Base-by-base conservation (phyloP, 1,284 basidiomycete species). In the Paramarasmius palmivorus region DNA sequence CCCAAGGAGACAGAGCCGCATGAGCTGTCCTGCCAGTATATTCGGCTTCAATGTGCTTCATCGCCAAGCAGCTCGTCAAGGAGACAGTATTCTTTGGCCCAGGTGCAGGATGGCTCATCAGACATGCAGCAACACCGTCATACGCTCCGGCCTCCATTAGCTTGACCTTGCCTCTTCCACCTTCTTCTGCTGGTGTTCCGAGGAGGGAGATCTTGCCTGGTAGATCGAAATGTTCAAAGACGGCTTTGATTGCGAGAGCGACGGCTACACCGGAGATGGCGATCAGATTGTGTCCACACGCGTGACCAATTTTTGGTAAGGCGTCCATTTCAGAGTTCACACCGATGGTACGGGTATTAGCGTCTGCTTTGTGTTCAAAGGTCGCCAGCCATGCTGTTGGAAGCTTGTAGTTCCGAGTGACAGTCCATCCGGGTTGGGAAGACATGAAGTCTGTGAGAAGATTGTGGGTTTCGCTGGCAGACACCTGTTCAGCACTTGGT, bases 121-220 rank as follows among this genome's bases (percentile, higher is more conserved):
- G 66, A 62, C 84, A 88, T 4, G 77, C 81, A 61, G 81, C 84
- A 83, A 86, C 85, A 20, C 69, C 77, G 49, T 83, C 69, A 61
- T 90, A 91, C 1, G 79, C 86, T 6, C 84, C 88, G 26, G 73
- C 68, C 20, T 88, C 74, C 45, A 88, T 70, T 48, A 92, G 70
- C 17, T 70, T 66, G 22, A 83, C 73, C 66, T 93, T 93, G 23
- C 90, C 91, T 40, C 73, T 75, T 1, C 87, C 88, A 2, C 82
- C 81, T 69, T 92, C 90, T 62, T 93, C 90, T 0, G 86, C 90
- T 26, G 90, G 90, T 0, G 90, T 92, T 8, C 90, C 90, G 8
- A 93, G 73, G 6, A 93, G 72, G 15, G 84, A 73, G n/a, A 92
- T 78, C 53, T 77, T 84, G 2, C 88, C 90, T 0, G 77, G 57